Percentiles rank a stretch among this genome's conserved stretches.
Conservation (phyloP, 306 rosid genomes). For the Rosa multiflora region DNA sequence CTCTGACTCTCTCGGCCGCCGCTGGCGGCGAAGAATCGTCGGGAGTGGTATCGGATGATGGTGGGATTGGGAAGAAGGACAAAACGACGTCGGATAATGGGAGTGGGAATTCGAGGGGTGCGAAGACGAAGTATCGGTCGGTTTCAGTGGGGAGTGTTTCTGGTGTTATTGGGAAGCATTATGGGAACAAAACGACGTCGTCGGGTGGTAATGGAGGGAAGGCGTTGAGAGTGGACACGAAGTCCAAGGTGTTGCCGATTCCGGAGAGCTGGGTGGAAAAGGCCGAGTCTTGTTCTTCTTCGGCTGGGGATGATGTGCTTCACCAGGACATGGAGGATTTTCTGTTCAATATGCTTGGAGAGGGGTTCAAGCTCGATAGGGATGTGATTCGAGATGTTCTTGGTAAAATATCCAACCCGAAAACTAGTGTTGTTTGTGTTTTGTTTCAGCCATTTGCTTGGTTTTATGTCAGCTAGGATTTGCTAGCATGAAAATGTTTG, state of each 20-base stretch:
- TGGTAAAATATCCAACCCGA: conserved; percentile 40
- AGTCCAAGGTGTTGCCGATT: conserved; percentile 38
- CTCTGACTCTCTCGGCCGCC: conserved; percentile 33
- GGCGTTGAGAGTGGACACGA: conserved; percentile 43
- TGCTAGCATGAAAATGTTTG: background rate
- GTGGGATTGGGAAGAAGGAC: background rate
- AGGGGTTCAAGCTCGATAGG: conserved; percentile 69
- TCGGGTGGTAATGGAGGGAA: conserved; percentile 32
- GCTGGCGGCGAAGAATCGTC: conserved; percentile 34
- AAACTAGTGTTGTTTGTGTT: background rate
- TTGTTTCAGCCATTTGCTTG: conserved; percentile 1
- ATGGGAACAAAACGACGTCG: conserved; percentile 37
- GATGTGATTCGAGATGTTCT: conserved; percentile 64
- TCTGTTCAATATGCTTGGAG: conserved; percentile 74
- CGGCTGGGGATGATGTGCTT: conserved; percentile 28
- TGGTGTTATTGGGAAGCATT: conserved; percentile 51
- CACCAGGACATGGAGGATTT: conserved; percentile 75
- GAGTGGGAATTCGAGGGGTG: conserved; percentile 21
- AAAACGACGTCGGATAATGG: background rate
- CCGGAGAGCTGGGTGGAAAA: conserved; percentile 50
- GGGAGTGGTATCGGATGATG: conserved; percentile 20
- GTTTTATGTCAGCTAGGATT: background rate
- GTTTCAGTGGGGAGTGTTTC: conserved; percentile 72
- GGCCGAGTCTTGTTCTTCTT: conserved; percentile 18
- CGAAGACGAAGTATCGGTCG: conserved; percentile 43